Conservation (phyloP, 768 basidiomycete species). For the Rhodotorula graminis region DNA sequence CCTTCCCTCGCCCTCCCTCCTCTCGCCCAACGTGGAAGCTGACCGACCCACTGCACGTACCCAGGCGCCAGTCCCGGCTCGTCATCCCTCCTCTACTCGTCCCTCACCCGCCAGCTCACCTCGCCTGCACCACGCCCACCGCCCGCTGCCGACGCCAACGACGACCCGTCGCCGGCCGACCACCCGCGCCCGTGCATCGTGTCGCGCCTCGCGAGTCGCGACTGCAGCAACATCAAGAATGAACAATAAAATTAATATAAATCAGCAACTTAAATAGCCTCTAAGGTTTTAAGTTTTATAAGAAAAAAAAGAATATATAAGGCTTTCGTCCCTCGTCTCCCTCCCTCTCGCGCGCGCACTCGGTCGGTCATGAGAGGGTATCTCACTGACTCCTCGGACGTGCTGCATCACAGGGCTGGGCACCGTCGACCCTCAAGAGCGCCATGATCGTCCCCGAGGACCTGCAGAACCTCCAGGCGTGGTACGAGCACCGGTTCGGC, state of each 20-base stretch:
- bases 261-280: too few species aligned
- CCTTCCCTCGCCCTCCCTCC: background rate
- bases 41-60: background rate
- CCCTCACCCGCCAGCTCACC: constrained; percentile 25
- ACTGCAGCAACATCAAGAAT: constrained; percentile 38
- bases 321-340: too few species aligned
- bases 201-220: constrained; percentile 27
- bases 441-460: constrained; percentile 30
- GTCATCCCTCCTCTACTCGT: constrained; percentile 30
- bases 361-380: too few species aligned
- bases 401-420: background rate
- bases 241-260: too few species aligned
- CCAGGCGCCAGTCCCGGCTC: constrained; percentile 35
- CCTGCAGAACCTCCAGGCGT: constrained; percentile 26
- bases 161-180: too few species aligned
- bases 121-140: background rate
- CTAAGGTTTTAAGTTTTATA: too few species aligned
- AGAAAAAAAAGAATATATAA: too few species aligned
- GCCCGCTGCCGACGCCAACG: background rate
- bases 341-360: too few species aligned
- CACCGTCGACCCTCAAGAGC: constrained; percentile 6
- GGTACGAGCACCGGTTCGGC: constrained; percentile 23
- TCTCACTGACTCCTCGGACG: background rate
- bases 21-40: too few species aligned
- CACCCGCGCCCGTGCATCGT: constrained; percentile 3